Evolutionary conservation across 75 land plant genomes (phyloP), one percentile per base, ranked within the genome.

Genomic region (Larix kaempferi): DNA sequence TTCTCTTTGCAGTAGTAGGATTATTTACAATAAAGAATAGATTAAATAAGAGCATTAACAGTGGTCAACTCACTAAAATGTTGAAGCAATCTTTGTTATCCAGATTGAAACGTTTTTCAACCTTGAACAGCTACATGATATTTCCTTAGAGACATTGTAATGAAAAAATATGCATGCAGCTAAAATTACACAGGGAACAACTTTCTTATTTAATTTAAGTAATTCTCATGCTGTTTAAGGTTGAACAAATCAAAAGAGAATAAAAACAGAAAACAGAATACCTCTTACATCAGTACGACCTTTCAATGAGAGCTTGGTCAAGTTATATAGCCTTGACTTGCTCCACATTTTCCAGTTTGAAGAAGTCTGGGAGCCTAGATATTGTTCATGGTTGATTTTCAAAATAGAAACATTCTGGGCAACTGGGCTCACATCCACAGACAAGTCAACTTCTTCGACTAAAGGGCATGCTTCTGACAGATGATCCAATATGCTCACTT

Each of bases 231-330:
- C 3, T 69, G n/a, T 39, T 3, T 44, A 69, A 11, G 72, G 72
- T 39, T 39, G 13, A 67, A 37, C 52, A 21, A 21, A 69, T 35
- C 26, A 69, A 19, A 39, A 21, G 10, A 41, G 2, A n/a, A 69
- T 41, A 22, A 21, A 69, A n/a, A 69, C 72, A 69, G 21, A 39
- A 69, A 69, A n/a, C 49, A 66, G 54, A 56, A 78, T 78, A 89
- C 90, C 90, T 54, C 25, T 74, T 1, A 89, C 65, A 56, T 89
- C 90, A 73, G 59, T 79, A 62, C 88, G 81, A 15, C 90, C 90
- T 66, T 79, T 81, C 82, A 89, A 60, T 59, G 84, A 76, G 66
- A 89, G 84, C 54, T 81, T 86, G 23, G 80, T 77, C 23, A 86
- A 69, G 59, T 73, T 67, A 74, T 82, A 75, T 21, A 71, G 29